These are phyloP conservation scores for Plectosphaerella cucumerina DNA, from an alignment of 2,329 filamentous ascomycete species.

Conservation along the genomic window DNA sequence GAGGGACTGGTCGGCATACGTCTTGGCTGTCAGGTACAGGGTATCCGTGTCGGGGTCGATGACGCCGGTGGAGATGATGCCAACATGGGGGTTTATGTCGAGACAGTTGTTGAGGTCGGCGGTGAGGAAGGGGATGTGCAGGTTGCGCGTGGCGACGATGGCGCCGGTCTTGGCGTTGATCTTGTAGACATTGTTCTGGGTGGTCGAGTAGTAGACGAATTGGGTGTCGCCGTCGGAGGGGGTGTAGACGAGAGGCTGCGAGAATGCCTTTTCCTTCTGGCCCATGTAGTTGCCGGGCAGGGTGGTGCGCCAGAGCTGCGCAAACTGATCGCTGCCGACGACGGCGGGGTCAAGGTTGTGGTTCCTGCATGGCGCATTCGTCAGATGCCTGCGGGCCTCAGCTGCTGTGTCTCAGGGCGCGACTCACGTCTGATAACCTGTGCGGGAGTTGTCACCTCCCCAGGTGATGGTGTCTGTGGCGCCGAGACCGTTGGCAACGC, in stretches of 20 bases:
- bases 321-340: slow-evolving; percentile 49
- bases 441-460: slow-evolving; percentile 50
- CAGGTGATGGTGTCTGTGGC: slow-evolving; percentile 53
- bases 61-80: slow-evolving; percentile 38
- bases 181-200: slow-evolving; percentile 54
- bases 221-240: slow-evolving; percentile 37
- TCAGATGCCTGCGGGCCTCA: not conserved
- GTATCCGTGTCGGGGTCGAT: slow-evolving; percentile 39
- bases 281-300: slow-evolving; percentile 49
- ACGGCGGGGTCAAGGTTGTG: slow-evolving; percentile 60
- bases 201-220: slow-evolving; percentile 51
- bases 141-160: slow-evolving; percentile 39
- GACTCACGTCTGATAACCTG: slow-evolving; percentile 47
- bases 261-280: slow-evolving; percentile 45
- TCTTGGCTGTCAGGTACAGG: slow-evolving; percentile 37
- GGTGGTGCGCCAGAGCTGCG: slow-evolving; percentile 46
- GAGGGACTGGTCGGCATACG: slow-evolving; percentile 27
- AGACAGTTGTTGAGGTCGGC: slow-evolving; percentile 42
- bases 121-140: slow-evolving; percentile 44
- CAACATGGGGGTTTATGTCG: slow-evolving; percentile 40
- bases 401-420: not conserved
- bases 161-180: slow-evolving; percentile 48
- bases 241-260: slow-evolving; percentile 45
- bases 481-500: slow-evolving; percentile 27
- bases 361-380: slow-evolving; percentile 27